Evolutionary conservation across 345 rosid species (phyloP), one percentile per base, ranked within the genome.

Genomic region (Lagerstroemia speciosa): DNA sequence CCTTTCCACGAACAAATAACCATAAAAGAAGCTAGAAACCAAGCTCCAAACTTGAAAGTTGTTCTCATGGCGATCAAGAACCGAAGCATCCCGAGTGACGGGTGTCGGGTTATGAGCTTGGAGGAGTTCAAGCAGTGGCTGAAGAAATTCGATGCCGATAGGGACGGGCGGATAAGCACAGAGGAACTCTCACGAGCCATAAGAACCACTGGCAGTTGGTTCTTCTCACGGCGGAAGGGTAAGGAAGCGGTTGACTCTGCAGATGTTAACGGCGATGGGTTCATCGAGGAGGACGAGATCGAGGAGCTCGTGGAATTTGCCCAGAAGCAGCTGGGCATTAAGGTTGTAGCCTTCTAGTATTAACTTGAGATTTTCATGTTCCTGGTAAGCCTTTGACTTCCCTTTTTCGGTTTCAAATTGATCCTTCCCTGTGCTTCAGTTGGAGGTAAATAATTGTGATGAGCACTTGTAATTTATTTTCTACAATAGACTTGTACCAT

Each of bases 121-220:
- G 79, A 66, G 52, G 73, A 79, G 65, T 64, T 79, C 74, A 79
- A 66, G 76, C 34, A n/a, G 1, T 67, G 69, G 67, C 24, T 83
- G 36, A 71, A 66, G 69, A 50, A 60, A 2, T 74, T 64, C 17
- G 82, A 83, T 20, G 2, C 45, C 2, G 64, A 78, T 57, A 12
- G 24, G 15, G 81, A 77, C 15, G 73, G 75, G 16, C 71, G 55
- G 24, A 72, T 79, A 29, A 79, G 76, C 76, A 70, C 40, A 48
- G 65, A 66, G 37, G 81, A 77, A 70, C 81, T 79, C 30, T 45
- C 15, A 20, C 60, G 75, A 17, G 76, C 79, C 38, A 40, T 73
- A 70, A 62, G 43, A 5, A 15, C 19, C 46, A 20, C 43, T 0
- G 79, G 70, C 12, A 50, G 64, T 7, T 63, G 68, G 68, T 64